Percentiles rank a stretch among this genome's conserved stretches.
Evolutionary conservation across 2,329 filamentous ascomycete genomes (phyloP).

Genomic region (Polychaeton citri): DNA sequence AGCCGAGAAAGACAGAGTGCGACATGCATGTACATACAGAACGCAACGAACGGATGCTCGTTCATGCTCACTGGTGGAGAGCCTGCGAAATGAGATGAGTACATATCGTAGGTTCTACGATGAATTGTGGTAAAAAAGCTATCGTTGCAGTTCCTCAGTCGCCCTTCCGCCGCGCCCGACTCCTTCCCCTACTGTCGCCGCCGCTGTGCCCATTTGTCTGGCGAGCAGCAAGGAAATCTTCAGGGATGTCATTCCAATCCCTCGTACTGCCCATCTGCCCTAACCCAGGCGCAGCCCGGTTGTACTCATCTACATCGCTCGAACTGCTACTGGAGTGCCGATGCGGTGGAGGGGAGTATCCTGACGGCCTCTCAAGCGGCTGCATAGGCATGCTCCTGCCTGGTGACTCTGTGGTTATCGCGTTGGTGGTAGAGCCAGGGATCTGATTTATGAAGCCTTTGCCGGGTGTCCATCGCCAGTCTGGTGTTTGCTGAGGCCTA

Average conservation of each 20-base stretch:
- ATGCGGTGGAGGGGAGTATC: constrained; percentile 11
- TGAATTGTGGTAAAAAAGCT: too few species aligned
- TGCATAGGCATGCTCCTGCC: constrained; percentile 25
- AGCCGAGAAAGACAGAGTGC: too few species aligned
- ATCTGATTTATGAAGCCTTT: constrained; percentile 23
- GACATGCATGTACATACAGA: too few species aligned
- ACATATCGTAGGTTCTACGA: too few species aligned
- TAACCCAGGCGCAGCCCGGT: constrained; percentile 7
- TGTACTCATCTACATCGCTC: constrained; percentile 17
- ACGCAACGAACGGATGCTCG: too few species aligned
- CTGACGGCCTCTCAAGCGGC: constrained; percentile 15
- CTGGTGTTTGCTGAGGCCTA: constrained; percentile 1
- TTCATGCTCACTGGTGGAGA: too few species aligned
- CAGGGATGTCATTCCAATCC: constrained; percentile 38
- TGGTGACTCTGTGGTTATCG: constrained; percentile 22
- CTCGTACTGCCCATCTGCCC: constrained; percentile 13
- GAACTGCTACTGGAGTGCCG: constrained; percentile 21
- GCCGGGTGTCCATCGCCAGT: constrained; percentile 16
- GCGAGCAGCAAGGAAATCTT: constrained; percentile 25
- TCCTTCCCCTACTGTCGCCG: constrained; percentile 7
- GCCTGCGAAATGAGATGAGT: too few species aligned
- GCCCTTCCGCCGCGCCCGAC: constrained; percentile 17
- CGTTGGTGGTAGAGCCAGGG: constrained; percentile 7
- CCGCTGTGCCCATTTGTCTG: constrained; percentile 8
- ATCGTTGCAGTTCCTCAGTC: too few species aligned